Base-by-base conservation (phyloP, 305 asterid genomes). In the Fraxinus albicans region DNA sequence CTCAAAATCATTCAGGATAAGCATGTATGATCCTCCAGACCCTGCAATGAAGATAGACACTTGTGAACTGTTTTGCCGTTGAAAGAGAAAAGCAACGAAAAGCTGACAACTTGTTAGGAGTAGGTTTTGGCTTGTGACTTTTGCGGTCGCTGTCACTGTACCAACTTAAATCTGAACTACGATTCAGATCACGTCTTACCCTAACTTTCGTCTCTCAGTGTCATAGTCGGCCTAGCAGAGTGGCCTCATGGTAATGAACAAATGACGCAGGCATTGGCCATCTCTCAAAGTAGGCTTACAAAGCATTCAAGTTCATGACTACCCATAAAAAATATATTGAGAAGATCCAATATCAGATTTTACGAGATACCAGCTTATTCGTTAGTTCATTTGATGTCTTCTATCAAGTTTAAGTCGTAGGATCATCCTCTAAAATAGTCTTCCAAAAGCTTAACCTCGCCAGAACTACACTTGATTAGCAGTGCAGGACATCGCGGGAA, bases 1-100 rank as follows among this genome's bases (percentile, higher is more conserved):
- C 77, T 83, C 74, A 27, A 86, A 90, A 7, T 75, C 81, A 50
- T 88, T 88, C 47, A n/a, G 69, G 82, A 88, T 83, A 72, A 84
- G 38, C 23, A 89, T 80, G 83, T 21, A 25, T 34, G 77, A 35
- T 77, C 77, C 90, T 29, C 8, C 35, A 12, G 79, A 55, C 40
- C 82, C 92, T 89, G 86, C 76, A 17, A 77, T 40, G 42, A 55
- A 77, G 76, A 25, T 17, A 78, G 8, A 75, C 13, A 4, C 8
- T 58, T 19, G 8, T 19, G 4, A 19, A 58, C 69, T 58, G 29
- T 58, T 58, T 58, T 58, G 12, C 1, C 6, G 6, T 47, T 47
- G 58, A 47, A 47, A 44, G n/a, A 44, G n/a, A 12, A n/a, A 44
- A 12, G 55, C n/a, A 0, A 47, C 13, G 58, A 47, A 44, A 47